phyloP scores from a whole-genome alignment of 2,329 filamentous ascomycete genomes.

The Aspergillus viridinutans region DNA sequence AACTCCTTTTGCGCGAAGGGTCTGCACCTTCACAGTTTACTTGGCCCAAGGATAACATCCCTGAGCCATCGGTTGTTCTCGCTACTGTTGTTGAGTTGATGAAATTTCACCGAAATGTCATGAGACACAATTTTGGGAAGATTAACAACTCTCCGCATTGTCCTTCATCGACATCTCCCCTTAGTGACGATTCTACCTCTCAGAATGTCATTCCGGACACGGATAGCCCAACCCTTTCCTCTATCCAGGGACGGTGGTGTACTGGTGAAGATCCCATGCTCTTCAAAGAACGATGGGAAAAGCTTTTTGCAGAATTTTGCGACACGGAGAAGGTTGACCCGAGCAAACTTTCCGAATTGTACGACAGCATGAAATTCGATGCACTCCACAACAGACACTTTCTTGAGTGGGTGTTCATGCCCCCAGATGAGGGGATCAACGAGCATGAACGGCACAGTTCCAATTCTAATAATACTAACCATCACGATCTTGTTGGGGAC shows the following conservation, averaged over 20 bases:
- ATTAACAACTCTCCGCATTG: conserved; percentile 54
- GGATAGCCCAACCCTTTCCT: conserved; percentile 54
- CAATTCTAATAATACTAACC: conserved; percentile 15
- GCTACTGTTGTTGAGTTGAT: conserved; percentile 89
- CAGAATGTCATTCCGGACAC: conserved; percentile 14
- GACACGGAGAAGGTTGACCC: conserved; percentile 98
- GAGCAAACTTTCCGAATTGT: conserved; percentile 96
- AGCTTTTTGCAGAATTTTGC: conserved; percentile 92
- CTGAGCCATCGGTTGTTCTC: conserved; percentile 90
- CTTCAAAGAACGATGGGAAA: conserved; percentile 97
- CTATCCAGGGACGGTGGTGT: conserved; percentile 89
- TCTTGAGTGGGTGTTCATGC: conserved; percentile 95
- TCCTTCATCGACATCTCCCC: background rate
- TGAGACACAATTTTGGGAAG: conserved; percentile 89
- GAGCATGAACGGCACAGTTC: conserved; percentile 52
- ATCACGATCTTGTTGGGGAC: conserved; percentile 18
- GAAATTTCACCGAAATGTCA: conserved; percentile 93
- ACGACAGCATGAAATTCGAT: conserved; percentile 99
- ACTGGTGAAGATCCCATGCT: conserved; percentile 91
- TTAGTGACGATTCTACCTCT: conserved; percentile 2
- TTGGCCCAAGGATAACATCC: conserved; percentile 90
- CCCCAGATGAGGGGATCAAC: conserved; percentile 70
- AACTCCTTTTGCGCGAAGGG: conserved; percentile 85
- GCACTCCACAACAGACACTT: conserved; percentile 95
- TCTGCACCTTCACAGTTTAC: conserved; percentile 92